These are phyloP conservation scores for Excoecaria agallocha DNA, from an alignment of 345 rosid species.

Conservation along the genomic window DNA sequence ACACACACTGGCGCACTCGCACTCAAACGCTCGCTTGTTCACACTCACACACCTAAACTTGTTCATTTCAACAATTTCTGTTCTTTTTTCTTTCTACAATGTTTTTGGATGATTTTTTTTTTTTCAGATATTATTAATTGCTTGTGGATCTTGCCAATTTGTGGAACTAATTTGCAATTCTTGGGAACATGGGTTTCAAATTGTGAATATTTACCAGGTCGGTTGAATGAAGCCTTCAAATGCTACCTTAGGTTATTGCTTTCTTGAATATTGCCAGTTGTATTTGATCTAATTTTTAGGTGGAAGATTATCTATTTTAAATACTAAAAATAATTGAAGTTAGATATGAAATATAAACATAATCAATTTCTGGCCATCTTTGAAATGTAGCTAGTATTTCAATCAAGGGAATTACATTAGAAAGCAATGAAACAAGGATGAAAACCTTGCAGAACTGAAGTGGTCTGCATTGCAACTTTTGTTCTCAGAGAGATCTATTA, in stretches of 20 bases:
- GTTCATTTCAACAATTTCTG: not conserved
- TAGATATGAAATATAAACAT: not conserved
- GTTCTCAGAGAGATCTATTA: too few relatives aligned
- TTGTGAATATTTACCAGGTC: constrained; percentile 26
- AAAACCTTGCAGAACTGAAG: not conserved
- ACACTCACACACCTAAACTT: not conserved
- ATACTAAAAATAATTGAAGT: not conserved
- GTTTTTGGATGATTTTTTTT: constrained; percentile 10
- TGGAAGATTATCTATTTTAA: not conserved
- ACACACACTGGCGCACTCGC: too few relatives aligned
- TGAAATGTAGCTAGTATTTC: not conserved
- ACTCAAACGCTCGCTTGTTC: not conserved
- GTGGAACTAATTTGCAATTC: constrained; percentile 22
- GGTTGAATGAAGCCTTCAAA: constrained; percentile 22
- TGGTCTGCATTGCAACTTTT: not conserved
- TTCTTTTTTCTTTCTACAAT: not conserved
- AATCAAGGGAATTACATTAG: not conserved
- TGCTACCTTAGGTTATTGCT: not conserved
- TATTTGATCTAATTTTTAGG: not conserved
- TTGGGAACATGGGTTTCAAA: constrained; percentile 3
- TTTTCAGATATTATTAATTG: constrained; percentile 16
- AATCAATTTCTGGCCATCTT: not conserved
- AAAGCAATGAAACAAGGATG: not conserved
- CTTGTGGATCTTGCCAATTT: constrained; percentile 16
- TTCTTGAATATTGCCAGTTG: constrained; percentile 1